These are phyloP conservation scores for Skeletonema costatum DNA, from an alignment of 108 stramenopile species.

Conservation along the genomic window DNA sequence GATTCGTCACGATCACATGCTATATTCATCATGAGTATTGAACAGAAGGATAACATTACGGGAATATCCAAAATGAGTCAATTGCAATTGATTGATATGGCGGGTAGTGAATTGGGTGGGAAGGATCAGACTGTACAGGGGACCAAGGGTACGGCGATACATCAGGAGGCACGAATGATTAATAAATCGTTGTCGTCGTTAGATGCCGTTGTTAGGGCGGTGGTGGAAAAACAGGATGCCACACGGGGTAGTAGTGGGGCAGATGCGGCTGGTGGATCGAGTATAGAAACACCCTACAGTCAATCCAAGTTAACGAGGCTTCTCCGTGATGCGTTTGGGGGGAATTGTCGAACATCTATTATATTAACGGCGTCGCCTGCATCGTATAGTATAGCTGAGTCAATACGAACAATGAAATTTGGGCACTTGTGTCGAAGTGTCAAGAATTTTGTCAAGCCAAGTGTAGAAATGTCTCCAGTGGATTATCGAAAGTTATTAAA, in stretches of 20 bases:
- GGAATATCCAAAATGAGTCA: slow-evolving; percentile 52
- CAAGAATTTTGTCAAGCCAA: slow-evolving; percentile 52
- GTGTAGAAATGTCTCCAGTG: slow-evolving; percentile 42
- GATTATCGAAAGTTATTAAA: slow-evolving; percentile 61
- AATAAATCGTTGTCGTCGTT: slow-evolving; percentile 80
- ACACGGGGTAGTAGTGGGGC: slow-evolving; percentile 33
- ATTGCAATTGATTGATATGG: slow-evolving; percentile 86
- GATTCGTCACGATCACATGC: slow-evolving; percentile 90
- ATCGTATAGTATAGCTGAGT: slow-evolving; percentile 81
- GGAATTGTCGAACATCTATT: slow-evolving; percentile 79
- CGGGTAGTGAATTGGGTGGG: slow-evolving; percentile 79
- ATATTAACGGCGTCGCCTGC: slow-evolving; percentile 87
- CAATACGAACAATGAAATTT: slow-evolving; percentile 82
- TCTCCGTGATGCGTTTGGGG: slow-evolving; percentile 85
- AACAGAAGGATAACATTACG: slow-evolving; percentile 56
- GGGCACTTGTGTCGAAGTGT: slow-evolving; percentile 66
- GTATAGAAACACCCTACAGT: slow-evolving; percentile 50
- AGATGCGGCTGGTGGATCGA: slow-evolving; percentile 14
- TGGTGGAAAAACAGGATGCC: slow-evolving; percentile 59
- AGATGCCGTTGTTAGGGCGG: slow-evolving; percentile 67
- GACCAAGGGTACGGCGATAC: slow-evolving; percentile 47
- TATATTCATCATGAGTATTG: slow-evolving; percentile 73
- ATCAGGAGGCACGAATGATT: slow-evolving; percentile 79
- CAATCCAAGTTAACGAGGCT: slow-evolving; percentile 84
- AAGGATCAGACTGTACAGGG: slow-evolving; percentile 7